Conservation (phyloP, 164 flowering plant genomes). For the Umbellularia californica region DNA sequence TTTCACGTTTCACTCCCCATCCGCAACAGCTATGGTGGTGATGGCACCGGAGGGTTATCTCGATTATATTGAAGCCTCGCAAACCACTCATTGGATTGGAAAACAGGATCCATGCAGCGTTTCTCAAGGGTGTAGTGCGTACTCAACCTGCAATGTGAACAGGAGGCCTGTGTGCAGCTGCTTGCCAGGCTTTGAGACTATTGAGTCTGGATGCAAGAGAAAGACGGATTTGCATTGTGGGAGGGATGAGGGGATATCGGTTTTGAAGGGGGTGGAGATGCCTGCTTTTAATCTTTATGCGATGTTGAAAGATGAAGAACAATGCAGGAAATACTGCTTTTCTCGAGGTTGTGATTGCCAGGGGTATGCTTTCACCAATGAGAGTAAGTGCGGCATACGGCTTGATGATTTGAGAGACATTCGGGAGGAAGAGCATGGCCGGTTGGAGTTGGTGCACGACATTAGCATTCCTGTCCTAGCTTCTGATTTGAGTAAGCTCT, state of each 20-base stretch:
- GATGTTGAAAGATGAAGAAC: not conserved
- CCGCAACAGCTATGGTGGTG: not conserved
- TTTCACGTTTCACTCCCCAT: not conserved
- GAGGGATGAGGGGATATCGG: not conserved
- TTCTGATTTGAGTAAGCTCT: no score
- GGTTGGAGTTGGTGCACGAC: no score
- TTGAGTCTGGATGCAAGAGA: not conserved
- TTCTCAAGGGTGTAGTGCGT: not conserved
- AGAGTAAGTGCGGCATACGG: no score
- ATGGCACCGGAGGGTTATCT: not conserved
- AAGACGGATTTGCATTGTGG: not conserved
- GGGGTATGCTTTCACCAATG: no score
- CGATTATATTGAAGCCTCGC: not conserved
- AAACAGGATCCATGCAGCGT: not conserved
- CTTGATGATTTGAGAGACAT: no score
- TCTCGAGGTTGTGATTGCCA: no score
- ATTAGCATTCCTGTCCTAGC: no score
- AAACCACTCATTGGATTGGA: not conserved
- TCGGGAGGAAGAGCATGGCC: no score
- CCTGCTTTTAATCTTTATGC: no score
- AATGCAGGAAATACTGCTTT: not conserved
- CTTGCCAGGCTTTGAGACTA: conserved; percentile 1
- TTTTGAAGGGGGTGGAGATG: not conserved
- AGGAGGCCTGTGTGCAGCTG: not conserved
- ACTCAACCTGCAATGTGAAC: not conserved